Base-by-base conservation (phyloP, 192 early-diverging fungal genomes). In the Backusella australiensis region DNA sequence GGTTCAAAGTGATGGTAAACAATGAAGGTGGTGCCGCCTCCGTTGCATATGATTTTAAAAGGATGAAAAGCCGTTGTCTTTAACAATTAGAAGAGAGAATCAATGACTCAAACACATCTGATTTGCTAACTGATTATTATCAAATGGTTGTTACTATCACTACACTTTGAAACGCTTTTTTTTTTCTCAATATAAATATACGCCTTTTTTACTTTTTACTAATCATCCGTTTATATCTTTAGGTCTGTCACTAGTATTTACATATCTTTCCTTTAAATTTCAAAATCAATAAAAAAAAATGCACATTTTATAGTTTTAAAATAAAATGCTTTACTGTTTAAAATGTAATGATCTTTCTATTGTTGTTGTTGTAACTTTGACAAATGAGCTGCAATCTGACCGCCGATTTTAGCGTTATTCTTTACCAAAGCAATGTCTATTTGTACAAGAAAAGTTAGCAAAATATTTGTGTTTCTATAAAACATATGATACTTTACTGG, bases 341-440 rank as follows among this genome's bases (percentile, higher is more conserved):
- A 32, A 39, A 39, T 39, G 38, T 3, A 39, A 39, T 39, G 38
- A 44, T 3, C 0, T 12, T 19, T 14, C 32, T 68, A 38, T 34
- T 72, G 14, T 34, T 42, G 41, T 32, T 71, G 41, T 32, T 71
- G 29, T 6, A 72, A 41, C 11, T 73, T 53, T 1, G 86, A 76
- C 3, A 94, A 76, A 52, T 78, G 76, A 4, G 81, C 85, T 17
- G 96, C 94, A 69, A 99, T 96, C 71, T 88, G 87, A 56, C 91
- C 89, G 6, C 94, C 97, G 52, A 97, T 82, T 8, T 74, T 75
- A 6, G 96, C 97, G 77, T 99, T 99, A 77, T 98, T 95, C 81
- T 95, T 96, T 38, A 99, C 90, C 8, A 99, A 81, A 0, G 93
- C 93, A 77, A 98, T 94, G 80, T 99, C 91, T 92, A 66, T 41